Base-by-base conservation (phyloP, 2,329 filamentous ascomycete species). In the Paramyrothecium roridum region DNA sequence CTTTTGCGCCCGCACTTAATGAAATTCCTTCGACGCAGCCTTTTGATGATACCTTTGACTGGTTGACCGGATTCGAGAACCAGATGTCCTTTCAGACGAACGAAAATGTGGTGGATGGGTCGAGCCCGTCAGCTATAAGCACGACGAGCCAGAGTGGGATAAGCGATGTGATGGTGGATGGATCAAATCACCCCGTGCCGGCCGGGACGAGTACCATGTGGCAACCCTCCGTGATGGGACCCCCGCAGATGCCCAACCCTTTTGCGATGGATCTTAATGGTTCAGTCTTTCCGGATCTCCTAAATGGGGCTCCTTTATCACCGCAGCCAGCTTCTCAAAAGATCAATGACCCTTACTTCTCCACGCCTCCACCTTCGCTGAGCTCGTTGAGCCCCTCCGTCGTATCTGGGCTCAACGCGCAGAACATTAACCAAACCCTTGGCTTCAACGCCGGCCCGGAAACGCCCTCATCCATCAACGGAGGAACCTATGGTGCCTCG, bases 91-190 rank as follows among this genome's bases (percentile, higher is more conserved):
- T 91, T 69, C 81, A 80, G 63, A 76, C 79, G 54, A 89, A 88
- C 65, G 92, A 96, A 63, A 88, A 87, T 61, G 91, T 90, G 26
- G 84, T 97, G 53, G 93, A 96, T 65, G 92, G 90, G 56, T 98
- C 95, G 12, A 98, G 95, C 16, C 95, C 95, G 17, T 98, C 95
- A 10, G 92, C 92, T 49, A 93, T 98, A 71, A 98, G 93, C 76
- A 96, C 91, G 47, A 91, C 90, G 56, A 98, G 93, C 73, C 93
- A 96, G 67, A 93, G 90, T 70, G 90, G 88, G 52, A 90, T 93
- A 71, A 96, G 91, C 73, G 95, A 98, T 69, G 86, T 92, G 57
- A 92, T 96, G 88, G 80, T 95, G 56, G 92, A 97, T 71, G 91
- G 90, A 57, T 85, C 84, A 40, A 88, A 87, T 70, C 85, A 87